phyloP scores from a whole-genome alignment of 352 stramenopile genomes.

The Pythium monospermum region DNA sequence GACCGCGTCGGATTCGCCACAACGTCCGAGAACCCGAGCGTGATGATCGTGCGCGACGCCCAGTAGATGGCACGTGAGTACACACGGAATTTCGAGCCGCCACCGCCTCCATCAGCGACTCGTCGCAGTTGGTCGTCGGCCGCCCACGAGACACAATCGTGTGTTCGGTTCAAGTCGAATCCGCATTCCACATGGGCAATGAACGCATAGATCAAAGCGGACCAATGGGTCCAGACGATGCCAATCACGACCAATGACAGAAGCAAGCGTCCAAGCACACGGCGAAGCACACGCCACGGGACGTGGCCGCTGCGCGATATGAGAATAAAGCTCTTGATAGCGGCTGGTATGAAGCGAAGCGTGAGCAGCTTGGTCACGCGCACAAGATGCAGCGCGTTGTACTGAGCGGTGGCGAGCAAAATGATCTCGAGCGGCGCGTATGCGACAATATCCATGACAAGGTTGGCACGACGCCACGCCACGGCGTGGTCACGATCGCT shows the following conservation, averaged over 20 bases:
- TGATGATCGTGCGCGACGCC: constrained; percentile 26
- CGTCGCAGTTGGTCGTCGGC: constrained; percentile 18
- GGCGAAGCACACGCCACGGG: not conserved
- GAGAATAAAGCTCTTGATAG: constrained; percentile 4
- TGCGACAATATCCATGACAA: constrained; percentile 5
- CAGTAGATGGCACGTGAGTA: constrained; percentile 26
- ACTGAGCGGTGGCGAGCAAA: constrained; percentile 7
- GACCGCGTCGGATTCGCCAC: constrained; percentile 13
- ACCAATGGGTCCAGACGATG: constrained; percentile 21
- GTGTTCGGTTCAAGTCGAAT: not conserved
- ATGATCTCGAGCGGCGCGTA: constrained; percentile 18
- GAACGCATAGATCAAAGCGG: constrained; percentile 16
- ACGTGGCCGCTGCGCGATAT: not conserved
- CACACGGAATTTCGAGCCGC: constrained; percentile 11
- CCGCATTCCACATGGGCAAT: constrained; percentile 21
- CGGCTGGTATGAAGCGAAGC: constrained; percentile 1
- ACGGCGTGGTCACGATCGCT: not conserved
- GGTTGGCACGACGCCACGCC: not conserved
- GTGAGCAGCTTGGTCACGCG: constrained; percentile 17
- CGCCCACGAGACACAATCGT: constrained; percentile 11
- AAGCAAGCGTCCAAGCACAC: constrained; percentile 14
- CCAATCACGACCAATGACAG: constrained; percentile 8
- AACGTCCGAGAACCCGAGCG: constrained; percentile 24
- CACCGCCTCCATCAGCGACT: constrained; percentile 11
- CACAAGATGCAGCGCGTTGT: constrained; percentile 18